Percentiles rank a stretch among this genome's conserved stretches.
These are phyloP conservation scores for Exobasidium rhododendri DNA, from an alignment of 1,284 basidiomycete genomes.

Conservation along the genomic window DNA sequence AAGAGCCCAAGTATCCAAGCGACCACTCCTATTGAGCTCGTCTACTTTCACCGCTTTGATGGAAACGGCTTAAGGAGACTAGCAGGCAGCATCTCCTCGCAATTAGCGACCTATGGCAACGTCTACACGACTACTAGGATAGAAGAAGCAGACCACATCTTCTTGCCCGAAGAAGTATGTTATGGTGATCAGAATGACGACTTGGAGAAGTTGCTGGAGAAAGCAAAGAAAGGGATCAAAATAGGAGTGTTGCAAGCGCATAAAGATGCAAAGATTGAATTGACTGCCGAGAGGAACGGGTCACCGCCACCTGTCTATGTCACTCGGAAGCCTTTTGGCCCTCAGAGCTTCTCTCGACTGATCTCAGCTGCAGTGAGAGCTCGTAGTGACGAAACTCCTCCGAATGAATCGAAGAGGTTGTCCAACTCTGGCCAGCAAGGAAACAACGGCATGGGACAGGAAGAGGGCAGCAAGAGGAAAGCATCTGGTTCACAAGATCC, in stretches of 20 bases:
- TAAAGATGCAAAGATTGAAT: constrained; percentile 30
- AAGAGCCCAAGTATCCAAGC: background rate
- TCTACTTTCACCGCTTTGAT: constrained; percentile 35
- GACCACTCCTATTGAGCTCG: constrained; percentile 24
- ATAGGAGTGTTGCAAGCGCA: constrained; percentile 39
- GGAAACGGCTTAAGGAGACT: constrained; percentile 32
- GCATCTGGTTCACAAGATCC: constrained; percentile 9
- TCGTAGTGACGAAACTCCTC: constrained; percentile 14
- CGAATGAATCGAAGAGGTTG: background rate
- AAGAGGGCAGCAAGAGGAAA: background rate
- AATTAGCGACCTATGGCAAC: constrained; percentile 37
- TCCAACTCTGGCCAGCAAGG: background rate
- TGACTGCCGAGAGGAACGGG: constrained; percentile 26
- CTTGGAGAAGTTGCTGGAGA: constrained; percentile 25
- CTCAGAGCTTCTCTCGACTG: constrained; percentile 26
- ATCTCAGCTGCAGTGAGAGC: constrained; percentile 19
- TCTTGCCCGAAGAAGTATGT: constrained; percentile 35
- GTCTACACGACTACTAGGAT: constrained; percentile 35
- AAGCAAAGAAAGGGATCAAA: constrained; percentile 31
- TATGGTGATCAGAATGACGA: constrained; percentile 18
- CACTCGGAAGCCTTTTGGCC: constrained; percentile 39
- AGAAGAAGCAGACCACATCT: constrained; percentile 28
- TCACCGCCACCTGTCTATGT: constrained; percentile 28
- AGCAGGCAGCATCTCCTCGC: constrained; percentile 30
- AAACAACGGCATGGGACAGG: too few species aligned